Evolutionary conservation across 169 alveolate genomes (phyloP).

Genomic region (Cryptosporidium parvum): DNA sequence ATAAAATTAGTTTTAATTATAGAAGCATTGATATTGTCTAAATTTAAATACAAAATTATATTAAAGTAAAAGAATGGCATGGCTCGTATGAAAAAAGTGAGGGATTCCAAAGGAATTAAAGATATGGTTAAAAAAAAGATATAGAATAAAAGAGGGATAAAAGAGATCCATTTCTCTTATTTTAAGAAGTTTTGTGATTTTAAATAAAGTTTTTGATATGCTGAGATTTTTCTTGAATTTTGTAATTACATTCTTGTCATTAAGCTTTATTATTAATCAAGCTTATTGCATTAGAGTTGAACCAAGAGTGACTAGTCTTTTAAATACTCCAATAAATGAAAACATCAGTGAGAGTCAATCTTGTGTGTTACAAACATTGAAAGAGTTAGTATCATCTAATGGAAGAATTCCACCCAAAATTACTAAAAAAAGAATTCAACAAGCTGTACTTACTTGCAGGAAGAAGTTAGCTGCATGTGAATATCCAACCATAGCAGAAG

Average conservation of each 20-base stretch:
- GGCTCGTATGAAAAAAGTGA: slow-evolving; percentile 14
- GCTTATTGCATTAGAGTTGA: slow-evolving; percentile 3
- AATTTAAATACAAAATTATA: background rate
- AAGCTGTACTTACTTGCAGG: background rate
- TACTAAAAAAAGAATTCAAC: slow-evolving; percentile 20
- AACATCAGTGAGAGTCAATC: background rate
- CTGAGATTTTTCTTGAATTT: slow-evolving; percentile 11
- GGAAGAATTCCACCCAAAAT: slow-evolving; percentile 63
- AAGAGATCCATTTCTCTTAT: background rate
- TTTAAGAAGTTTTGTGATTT: background rate
- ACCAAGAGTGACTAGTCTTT: background rate
- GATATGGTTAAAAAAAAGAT: slow-evolving; percentile 5
- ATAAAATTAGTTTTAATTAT: background rate
- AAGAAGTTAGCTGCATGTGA: background rate
- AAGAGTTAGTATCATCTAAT: background rate
- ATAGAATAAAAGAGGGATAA: background rate
- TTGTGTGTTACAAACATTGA: slow-evolving; percentile 11
- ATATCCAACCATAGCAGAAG: slow-evolving; percentile 44
- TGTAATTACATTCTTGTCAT: background rate
- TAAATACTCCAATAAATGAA: background rate
- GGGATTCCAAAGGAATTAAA: background rate
- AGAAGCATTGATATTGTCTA: background rate
- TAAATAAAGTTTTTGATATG: slow-evolving; percentile 12
- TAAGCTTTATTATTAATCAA: slow-evolving; percentile 3
- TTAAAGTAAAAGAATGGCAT: background rate